Evolutionary conservation across 192 early-diverging fungal species (phyloP).

Genomic region (Coemansia sp.): DNA sequence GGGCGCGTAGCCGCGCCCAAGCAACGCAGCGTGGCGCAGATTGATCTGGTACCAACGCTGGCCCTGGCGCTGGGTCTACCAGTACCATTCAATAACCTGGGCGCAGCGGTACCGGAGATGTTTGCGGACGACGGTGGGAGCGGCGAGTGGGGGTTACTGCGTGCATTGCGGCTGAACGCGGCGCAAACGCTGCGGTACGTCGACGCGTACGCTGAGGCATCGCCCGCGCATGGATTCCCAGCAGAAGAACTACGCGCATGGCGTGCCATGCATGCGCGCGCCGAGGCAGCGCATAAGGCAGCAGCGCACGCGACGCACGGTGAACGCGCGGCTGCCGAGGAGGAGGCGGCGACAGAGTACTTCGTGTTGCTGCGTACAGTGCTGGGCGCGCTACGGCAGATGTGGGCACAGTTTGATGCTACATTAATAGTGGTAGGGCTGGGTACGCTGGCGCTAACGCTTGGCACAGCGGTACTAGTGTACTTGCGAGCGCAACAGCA

Average conservation of each 20-base stretch:
- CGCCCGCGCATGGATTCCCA: slow-evolving; percentile 45
- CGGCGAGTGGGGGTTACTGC: slow-evolving; percentile 48
- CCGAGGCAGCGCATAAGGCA: slow-evolving; percentile 8
- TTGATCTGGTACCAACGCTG: slow-evolving; percentile 88
- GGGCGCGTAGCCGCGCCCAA: slow-evolving; percentile 7
- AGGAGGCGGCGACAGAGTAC: slow-evolving; percentile 39
- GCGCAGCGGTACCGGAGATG: slow-evolving; percentile 82
- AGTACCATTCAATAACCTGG: slow-evolving; percentile 93
- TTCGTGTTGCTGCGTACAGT: slow-evolving; percentile 59
- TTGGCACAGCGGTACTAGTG: slow-evolving; percentile 8
- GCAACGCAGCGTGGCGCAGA: slow-evolving; percentile 77
- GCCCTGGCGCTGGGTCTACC: slow-evolving; percentile 76
- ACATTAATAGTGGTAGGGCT: slow-evolving; percentile 74
- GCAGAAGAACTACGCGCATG: slow-evolving; percentile 32
- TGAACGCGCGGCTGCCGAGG: slow-evolving; percentile 22
- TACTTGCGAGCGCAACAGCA: slow-evolving; percentile 7
- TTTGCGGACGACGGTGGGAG: slow-evolving; percentile 52
- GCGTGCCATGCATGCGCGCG: slow-evolving; percentile 24
- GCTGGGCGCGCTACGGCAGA: slow-evolving; percentile 69
- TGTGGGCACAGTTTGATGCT: slow-evolving; percentile 93
- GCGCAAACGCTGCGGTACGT: slow-evolving; percentile 59
- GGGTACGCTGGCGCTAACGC: slow-evolving; percentile 43
- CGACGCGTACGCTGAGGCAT: slow-evolving; percentile 30
- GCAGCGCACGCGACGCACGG: slow-evolving; percentile 1
- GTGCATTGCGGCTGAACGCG: slow-evolving; percentile 63